phyloP scores from a whole-genome alignment of 768 basidiomycete species.

The Lactarius quietus region DNA sequence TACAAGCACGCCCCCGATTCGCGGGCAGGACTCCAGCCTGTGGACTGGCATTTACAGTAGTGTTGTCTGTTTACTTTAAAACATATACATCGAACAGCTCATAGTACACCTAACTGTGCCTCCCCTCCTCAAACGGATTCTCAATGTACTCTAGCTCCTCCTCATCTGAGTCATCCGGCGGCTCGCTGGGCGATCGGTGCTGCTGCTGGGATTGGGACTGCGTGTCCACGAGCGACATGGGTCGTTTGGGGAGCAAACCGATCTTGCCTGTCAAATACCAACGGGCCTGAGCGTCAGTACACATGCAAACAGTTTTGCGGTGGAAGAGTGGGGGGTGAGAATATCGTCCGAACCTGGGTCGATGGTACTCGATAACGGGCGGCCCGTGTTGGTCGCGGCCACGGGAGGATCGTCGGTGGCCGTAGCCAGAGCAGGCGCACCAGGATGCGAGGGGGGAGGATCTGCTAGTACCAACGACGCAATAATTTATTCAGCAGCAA shows the following conservation, averaged over 20 bases:
- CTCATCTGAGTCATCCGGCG: constrained; percentile 24
- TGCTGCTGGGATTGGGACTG: not conserved
- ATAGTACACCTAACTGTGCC: constrained; percentile 16
- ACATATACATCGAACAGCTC: not conserved
- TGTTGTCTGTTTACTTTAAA: not conserved
- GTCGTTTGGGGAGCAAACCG: constrained; percentile 31
- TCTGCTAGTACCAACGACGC: not conserved
- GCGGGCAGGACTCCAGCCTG: too few species aligned
- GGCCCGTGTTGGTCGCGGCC: constrained; percentile 9
- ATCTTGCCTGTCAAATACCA: constrained; percentile 23
- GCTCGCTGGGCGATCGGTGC: not conserved
- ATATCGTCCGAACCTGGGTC: constrained; percentile 19
- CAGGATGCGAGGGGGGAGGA: not conserved
- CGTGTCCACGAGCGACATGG: constrained; percentile 26
- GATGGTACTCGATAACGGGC: constrained; percentile 17
- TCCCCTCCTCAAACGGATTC: constrained; percentile 29
- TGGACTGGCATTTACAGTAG: too few species aligned
- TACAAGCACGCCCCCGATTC: too few species aligned
- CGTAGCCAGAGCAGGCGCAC: not conserved
- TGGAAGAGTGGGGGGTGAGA: not conserved
- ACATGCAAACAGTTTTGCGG: too few species aligned
- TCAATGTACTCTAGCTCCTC: constrained; percentile 30
- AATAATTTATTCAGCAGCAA: not conserved
- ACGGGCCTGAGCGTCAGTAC: not conserved
- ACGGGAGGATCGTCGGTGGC: not conserved